Evolutionary conservation across 2,329 filamentous ascomycete species (phyloP), one percentile per base, ranked within the genome.

Genomic region (Penicillium rolfsii): DNA sequence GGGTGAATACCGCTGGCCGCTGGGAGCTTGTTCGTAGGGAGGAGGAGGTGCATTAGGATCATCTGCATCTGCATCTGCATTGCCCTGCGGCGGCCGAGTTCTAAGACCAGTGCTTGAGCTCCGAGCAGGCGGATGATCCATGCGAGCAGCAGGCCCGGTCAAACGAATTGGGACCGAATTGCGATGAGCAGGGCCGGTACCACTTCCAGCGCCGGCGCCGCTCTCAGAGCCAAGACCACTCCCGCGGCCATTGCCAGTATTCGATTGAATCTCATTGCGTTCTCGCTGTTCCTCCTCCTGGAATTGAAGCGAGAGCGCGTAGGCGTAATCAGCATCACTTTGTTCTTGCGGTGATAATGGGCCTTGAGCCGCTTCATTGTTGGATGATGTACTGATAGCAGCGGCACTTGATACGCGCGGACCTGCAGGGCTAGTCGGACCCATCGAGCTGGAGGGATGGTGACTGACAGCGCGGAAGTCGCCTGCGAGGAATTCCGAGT

Each of bases 271-370:
- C 50, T 62, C 50, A 16, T 58, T 59, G 33, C 64, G 66, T 64
- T 93, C 87, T 14, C 87, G 85, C 70, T 92, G 88, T 65, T 97
- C 92, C 75, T 98, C 94, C 73, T 98, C 95, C 74, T 98, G 94
- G 1, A 97, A 84, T 72, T 98, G 95, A 6, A 99, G 82, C 0
- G 94, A 93, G 3, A 98, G 83, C 0, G 95, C 95, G 33, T 97
- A 88, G 53, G 95, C 95, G 35, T 97, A 88, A 61, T 93, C 87
- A 70, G 79, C 79, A 66, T 81, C 79, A 38, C 75, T 76, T 64
- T 97, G 93, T 77, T 97, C 87, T 80, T 96, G 84, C 16, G 69
- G 64, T 12, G 71, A 68, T 30, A 73, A 59, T 38, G 66, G 55
- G 26, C 62, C 61, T 36, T 52, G 57, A 19, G 59, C 36, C 33